These are phyloP conservation scores for Prunus armeniaca DNA, from an alignment of 306 rosid species.

Conservation along the genomic window DNA sequence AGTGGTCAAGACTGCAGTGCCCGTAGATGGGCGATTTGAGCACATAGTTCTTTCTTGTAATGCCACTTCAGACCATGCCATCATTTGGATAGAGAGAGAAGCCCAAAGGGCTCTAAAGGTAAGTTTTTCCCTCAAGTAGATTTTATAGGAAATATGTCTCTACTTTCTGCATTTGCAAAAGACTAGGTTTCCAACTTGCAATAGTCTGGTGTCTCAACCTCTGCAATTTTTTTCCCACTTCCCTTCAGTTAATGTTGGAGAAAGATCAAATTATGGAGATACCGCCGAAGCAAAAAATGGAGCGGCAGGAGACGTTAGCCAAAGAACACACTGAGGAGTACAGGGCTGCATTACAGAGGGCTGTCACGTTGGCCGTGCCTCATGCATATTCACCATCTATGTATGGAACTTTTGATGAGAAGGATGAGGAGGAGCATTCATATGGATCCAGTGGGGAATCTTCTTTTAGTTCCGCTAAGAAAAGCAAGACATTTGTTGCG, in stretches of 20 bases:
- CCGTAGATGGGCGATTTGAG: conserved; percentile 94
- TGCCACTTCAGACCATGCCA: conserved; percentile 92
- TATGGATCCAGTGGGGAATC: conserved; percentile 47
- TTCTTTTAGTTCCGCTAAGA: conserved; percentile 42
- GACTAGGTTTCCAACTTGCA: no score
- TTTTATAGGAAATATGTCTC: neutral
- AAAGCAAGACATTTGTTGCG: conserved; percentile 19
- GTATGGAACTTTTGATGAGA: conserved; percentile 75
- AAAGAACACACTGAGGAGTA: conserved; percentile 66
- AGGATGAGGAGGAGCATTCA: conserved; percentile 38
- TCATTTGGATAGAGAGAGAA: conserved; percentile 91
- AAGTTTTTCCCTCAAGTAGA: conserved; percentile 30
- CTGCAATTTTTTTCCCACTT: conserved; percentile 10
- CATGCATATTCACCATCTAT: conserved; percentile 65
- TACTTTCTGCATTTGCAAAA: neutral
- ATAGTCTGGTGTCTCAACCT: neutral
- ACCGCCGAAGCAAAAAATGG: conserved; percentile 79
- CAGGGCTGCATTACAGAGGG: conserved; percentile 86
- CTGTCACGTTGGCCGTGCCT: conserved; percentile 75
- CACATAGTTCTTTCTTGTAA: conserved; percentile 91
- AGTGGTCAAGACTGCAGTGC: conserved; percentile 86
- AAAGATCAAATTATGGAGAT: conserved; percentile 55
- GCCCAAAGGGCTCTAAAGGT: conserved; percentile 76
- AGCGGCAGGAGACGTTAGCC: conserved; percentile 60
- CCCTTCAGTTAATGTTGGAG: conserved; percentile 59